phyloP scores from a whole-genome alignment of 306 rosid species.

The Morella rubra region DNA sequence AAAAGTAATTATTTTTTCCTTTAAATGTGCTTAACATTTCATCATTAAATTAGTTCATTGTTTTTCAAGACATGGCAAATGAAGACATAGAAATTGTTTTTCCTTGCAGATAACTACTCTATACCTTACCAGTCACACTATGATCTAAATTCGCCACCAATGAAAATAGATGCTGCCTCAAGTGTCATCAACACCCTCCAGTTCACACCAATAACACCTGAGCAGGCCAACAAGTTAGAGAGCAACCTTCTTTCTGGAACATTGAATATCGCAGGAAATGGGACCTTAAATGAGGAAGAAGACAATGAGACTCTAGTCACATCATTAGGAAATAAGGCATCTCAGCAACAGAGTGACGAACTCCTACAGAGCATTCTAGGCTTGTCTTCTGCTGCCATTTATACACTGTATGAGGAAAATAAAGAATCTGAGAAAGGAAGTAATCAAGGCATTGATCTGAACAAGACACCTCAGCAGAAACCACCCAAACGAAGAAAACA shows the following conservation, averaged over 20 bases:
- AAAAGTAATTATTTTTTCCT: background rate
- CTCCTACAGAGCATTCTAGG: conserved; percentile 62
- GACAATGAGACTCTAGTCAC: conserved; percentile 37
- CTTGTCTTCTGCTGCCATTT: conserved; percentile 55
- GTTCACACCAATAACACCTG: conserved; percentile 35
- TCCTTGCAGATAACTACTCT: conserved; percentile 53
- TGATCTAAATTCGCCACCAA: conserved; percentile 44
- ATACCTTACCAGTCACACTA: conserved; percentile 31
- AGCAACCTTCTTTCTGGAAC: conserved; percentile 25
- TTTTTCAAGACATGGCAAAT: conserved; percentile 11
- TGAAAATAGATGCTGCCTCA: conserved; percentile 36
- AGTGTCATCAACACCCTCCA: conserved; percentile 38
- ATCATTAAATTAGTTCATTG: conserved; percentile 5
- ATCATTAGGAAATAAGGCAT: conserved; percentile 37
- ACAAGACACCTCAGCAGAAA: conserved; percentile 74
- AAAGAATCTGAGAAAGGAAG: conserved; percentile 36
- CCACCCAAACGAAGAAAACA: conserved; percentile 68
- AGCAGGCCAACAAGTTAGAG: conserved; percentile 33
- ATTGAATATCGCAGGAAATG: conserved; percentile 37
- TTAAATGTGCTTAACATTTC: background rate
- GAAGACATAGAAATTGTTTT: conserved; percentile 30
- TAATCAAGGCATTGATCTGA: conserved; percentile 55
- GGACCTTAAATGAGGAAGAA: conserved; percentile 47
- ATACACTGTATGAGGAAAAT: conserved; percentile 34
- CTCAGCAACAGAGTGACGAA: conserved; percentile 43